These are phyloP conservation scores for Roridomyces roridus DNA, from an alignment of 768 basidiomycete species.

Conservation along the genomic window DNA sequence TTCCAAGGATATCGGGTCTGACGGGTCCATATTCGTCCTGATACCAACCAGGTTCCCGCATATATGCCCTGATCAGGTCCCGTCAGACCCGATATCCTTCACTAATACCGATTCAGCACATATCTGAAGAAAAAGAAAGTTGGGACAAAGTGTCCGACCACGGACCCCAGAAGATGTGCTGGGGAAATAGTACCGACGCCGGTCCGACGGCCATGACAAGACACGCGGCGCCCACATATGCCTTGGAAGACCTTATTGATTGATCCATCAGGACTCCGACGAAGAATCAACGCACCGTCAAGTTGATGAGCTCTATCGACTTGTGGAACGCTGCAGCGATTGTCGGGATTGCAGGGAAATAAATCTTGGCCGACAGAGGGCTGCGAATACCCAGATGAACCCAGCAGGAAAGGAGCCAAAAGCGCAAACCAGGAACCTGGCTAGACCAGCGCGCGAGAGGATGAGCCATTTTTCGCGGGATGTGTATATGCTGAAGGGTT, in stretches of 20 bases:
- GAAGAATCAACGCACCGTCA: constrained; percentile 61
- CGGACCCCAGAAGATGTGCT: constrained; percentile 72
- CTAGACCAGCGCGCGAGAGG: constrained; percentile 21
- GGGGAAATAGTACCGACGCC: too few species aligned
- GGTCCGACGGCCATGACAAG: not conserved
- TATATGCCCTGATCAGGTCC: too few species aligned
- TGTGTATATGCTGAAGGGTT: constrained; percentile 26
- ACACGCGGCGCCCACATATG: constrained; percentile 46
- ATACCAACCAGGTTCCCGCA: too few species aligned
- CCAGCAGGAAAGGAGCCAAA: not conserved
- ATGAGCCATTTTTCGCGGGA: constrained; percentile 27
- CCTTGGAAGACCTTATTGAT: constrained; percentile 77
- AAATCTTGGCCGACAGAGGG: constrained; percentile 78
- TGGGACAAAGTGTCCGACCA: constrained; percentile 70
- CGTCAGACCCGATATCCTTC: too few species aligned
- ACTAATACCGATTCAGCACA: too few species aligned
- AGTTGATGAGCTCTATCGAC: constrained; percentile 74
- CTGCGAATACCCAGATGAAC: constrained; percentile 37
- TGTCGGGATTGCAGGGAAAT: constrained; percentile 80
- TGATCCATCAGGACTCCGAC: constrained; percentile 26
- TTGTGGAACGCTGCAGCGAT: constrained; percentile 68
- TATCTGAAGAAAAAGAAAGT: too few species aligned
- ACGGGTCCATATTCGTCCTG: too few species aligned
- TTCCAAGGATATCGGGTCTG: too few species aligned
- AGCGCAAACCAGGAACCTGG: constrained; percentile 24